Base-by-base conservation (phyloP, 192 early-diverging fungal genomes). In the Gorgonomyces haynaldii region DNA sequence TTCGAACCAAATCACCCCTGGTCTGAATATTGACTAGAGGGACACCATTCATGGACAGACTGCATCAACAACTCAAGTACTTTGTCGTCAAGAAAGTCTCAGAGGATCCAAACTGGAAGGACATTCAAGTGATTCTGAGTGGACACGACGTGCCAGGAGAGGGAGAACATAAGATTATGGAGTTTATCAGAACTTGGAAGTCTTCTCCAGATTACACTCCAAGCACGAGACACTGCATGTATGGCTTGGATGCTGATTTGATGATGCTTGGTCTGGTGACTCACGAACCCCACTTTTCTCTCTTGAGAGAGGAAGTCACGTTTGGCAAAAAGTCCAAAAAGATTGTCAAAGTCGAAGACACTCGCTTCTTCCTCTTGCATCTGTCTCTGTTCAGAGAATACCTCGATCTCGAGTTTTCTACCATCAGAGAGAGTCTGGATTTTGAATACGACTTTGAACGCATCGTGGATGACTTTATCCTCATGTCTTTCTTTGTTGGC, bases 111-210 rank as follows among this genome's bases (percentile, higher is more conserved):
- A 75, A 78, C 16, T 98, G 95, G 95, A 70, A 67, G 54, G 53
- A 66, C 45, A 58, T 91, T 30, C 87, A 91, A 48, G 85, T 96
- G 9, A 76, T 98, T 44, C 58, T 98, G 6, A 90, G 87, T 0
- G 95, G 96, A 39, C 89, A 91, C 46, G 89, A 83, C 21, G 91
- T 96, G 0, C 91, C 95, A 3, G 95, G 95, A 41, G 95, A 98
- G 69, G 95, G 95, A 31, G 95, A 98, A 64, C 95, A 98, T 65
- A 98, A 96, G 70, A 91, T 98, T 57, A 98, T 96, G 95, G 86
- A 94, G 52, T 98, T 82, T 55, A 82, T 98, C 42, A 81, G 95
- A 9, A 64, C 72, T 4, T 83, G 85, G 41, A 80, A 89, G 38
- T 69, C 81, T 25, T 78, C 73, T 46, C 80, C 83, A 1, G 74